Percentiles rank a stretch among this genome's conserved stretches.
Evolutionary conservation across 768 basidiomycete species (phyloP).

Genomic region (Tylopilus sp.): DNA sequence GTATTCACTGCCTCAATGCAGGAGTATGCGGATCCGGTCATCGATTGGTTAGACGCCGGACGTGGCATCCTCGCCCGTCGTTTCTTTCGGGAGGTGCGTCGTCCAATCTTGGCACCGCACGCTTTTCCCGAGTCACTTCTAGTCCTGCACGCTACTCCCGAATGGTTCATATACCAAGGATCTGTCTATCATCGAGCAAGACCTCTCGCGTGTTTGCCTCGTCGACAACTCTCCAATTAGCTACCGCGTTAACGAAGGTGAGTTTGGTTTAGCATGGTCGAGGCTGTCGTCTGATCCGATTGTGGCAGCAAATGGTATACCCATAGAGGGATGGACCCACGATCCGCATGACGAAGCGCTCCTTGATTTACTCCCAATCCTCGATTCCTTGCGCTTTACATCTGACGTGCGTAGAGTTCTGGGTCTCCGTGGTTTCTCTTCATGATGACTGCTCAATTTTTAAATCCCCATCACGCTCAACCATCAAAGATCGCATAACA

Average conservation of each 20-base stretch:
- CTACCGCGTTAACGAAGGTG: conserved; percentile 91
- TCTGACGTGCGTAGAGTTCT: conserved; percentile 91
- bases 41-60: conserved; percentile 97
- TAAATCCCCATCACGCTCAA: conserved; percentile 4
- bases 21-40: conserved; percentile 99
- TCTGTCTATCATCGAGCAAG: conserved; percentile 79
- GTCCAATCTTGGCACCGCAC: background rate
- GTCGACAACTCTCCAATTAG: conserved; percentile 95
- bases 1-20: conserved; percentile 99
- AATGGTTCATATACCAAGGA: conserved; percentile 97
- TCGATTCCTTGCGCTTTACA: conserved; percentile 95
- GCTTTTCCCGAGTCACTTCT: conserved; percentile 3
- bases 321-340: conserved; percentile 98
- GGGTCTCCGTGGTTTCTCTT: conserved; percentile 61
- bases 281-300: conserved; percentile 1
- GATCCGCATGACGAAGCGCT: conserved; percentile 96
- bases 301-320: conserved; percentile 87
- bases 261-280: conserved; percentile 20
- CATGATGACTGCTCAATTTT: conserved; percentile 17
- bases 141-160: conserved; percentile 91
- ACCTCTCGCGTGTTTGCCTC: conserved; percentile 90
- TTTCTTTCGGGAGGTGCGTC: conserved; percentile 85
- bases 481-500: conserved; percentile 20
- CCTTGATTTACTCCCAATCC: conserved; percentile 89
- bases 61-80: conserved; percentile 86